Evolutionary conservation across 148 eudicot species (phyloP), one percentile per base, ranked within the genome.

Genomic region (Heliosperma pusillum): DNA sequence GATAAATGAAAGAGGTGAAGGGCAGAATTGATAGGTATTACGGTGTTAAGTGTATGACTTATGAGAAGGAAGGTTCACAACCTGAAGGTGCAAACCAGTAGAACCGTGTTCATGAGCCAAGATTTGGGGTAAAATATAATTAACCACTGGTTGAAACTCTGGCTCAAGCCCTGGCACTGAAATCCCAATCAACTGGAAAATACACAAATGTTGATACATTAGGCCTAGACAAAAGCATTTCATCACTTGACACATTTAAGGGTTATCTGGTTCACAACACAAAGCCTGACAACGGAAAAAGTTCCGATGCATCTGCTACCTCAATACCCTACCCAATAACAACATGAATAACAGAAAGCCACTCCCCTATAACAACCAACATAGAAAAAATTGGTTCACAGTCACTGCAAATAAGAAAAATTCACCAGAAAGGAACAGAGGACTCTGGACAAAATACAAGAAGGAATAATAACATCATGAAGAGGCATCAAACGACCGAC

Each of bases 91-190:
- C 81, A 87, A 50, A 72, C 84, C 90, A 21, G 74, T 77, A 74
- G 84, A 82, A 82, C 86, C 89, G 78, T 89, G 93, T 73, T 91
- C 91, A 76, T 86, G 91, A 45, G 91, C 79, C 16, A 83, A 69
- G 68, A 91, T 86, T 73, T 87, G 83, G 2, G 93, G 93, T 74
- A 91, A 70, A 80, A 91, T 83, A 82, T 91, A 74, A 79, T 85
- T 82, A 57, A 86, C 83, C 75, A 89, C 89, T 52, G 91, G 87
- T 77, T 89, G 97, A 84, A 91, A 91, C 82, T 91, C 93, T 3
- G 90, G 91, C 79, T 89, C 97, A 79, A 91, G 91, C 74, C 87
- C 87, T 75, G 86, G 71, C 78, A 91, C 89, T 15, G 93, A 69
- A 75, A 89, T 82, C 70, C 97, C 97, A 56, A 89, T 85, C 86